phyloP scores from a whole-genome alignment of 148 eudicot species.

The Chenopodium berlandieri region DNA sequence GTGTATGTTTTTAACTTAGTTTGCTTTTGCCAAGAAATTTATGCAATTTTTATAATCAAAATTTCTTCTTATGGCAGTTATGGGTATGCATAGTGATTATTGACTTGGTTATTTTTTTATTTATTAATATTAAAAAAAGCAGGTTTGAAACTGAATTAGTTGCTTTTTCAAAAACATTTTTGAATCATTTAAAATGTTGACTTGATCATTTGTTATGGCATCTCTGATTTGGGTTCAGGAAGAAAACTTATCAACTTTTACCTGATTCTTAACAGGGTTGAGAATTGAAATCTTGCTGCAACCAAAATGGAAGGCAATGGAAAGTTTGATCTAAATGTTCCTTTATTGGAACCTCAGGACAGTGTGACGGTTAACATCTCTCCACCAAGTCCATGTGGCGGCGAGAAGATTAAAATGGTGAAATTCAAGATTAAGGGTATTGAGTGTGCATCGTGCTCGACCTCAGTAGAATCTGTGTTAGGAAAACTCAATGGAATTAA shows the following conservation, averaged over 20 bases:
- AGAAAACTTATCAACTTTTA: not conserved
- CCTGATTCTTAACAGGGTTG: constrained; percentile 20
- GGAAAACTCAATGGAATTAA: constrained; percentile 58
- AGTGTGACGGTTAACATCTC: constrained; percentile 37
- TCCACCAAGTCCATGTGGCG: constrained; percentile 29
- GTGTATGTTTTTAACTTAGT: not conserved
- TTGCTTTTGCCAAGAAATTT: not conserved
- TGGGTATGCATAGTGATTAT: not conserved
- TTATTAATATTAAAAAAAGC: not conserved
- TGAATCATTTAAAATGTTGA: not conserved
- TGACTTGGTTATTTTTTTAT: not conserved
- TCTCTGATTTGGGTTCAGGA: not conserved
- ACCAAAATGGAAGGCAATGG: constrained; percentile 56
- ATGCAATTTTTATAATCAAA: not conserved
- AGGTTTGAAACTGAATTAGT: not conserved
- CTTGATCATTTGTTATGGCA: constrained; percentile 1
- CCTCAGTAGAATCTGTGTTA: constrained; percentile 66
- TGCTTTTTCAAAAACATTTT: not conserved
- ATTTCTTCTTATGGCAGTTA: not conserved
- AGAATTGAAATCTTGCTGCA: constrained; percentile 21
- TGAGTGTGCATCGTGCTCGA: constrained; percentile 66
- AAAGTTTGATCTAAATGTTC: constrained; percentile 47
- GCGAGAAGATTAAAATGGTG: constrained; percentile 36
- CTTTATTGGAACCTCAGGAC: constrained; percentile 50
- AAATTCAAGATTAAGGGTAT: constrained; percentile 60